phyloP scores from a whole-genome alignment of 352 stramenopile genomes.

The Pythium phragmitis region DNA sequence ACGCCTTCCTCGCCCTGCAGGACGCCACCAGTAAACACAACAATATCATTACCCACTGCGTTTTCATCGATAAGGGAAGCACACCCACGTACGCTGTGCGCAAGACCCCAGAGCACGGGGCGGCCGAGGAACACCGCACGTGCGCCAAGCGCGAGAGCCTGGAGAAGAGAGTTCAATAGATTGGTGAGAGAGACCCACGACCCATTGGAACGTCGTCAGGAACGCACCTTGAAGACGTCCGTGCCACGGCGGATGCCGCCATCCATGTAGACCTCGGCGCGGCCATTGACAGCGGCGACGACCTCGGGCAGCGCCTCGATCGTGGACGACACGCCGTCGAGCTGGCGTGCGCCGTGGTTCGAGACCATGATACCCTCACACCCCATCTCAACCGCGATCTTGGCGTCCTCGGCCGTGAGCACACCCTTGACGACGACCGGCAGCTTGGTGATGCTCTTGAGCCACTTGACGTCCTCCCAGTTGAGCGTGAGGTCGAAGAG shows the following conservation, averaged over 20 bases:
- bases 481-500: constrained; percentile 95
- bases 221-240: constrained; percentile 92
- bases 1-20: constrained; percentile 84
- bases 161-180: neutral
- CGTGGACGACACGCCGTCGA: constrained; percentile 87
- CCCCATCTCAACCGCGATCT: constrained; percentile 87
- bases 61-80: neutral
- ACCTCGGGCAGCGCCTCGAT: constrained; percentile 94
- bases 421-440: constrained; percentile 94
- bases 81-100: constrained; percentile 67
- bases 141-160: constrained; percentile 90
- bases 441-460: constrained; percentile 90
- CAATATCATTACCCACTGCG: neutral
- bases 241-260: constrained; percentile 93
- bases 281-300: constrained; percentile 75
- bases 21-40: neutral
- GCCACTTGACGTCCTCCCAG: constrained; percentile 91
- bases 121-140: constrained; percentile 94
- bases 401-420: constrained; percentile 91
- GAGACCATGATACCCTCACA: constrained; percentile 92
- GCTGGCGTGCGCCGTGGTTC: constrained; percentile 93
- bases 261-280: constrained; percentile 93
- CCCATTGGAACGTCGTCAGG: neutral
- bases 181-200: neutral
- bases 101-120: constrained; percentile 93